Percentiles rank a stretch among this genome's conserved stretches.
These are phyloP conservation scores for Gamarada debralockiae DNA, from an alignment of 495 filamentous ascomycete species.

Conservation along the genomic window DNA sequence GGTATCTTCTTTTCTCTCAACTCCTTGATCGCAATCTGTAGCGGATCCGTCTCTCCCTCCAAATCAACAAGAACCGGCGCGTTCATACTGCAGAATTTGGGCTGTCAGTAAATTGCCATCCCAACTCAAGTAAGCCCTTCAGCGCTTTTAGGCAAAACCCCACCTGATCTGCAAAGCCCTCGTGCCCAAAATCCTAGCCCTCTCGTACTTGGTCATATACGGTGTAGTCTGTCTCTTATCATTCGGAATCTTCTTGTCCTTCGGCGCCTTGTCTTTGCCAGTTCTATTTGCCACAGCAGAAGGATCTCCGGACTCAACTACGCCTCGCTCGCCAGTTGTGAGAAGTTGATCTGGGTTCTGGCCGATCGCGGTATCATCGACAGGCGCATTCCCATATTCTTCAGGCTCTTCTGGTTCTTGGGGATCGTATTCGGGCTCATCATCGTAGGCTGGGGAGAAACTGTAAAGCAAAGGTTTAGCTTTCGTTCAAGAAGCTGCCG, in stretches of 20 bases:
- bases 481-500: neutral
- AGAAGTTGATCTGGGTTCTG: conserved; percentile 36
- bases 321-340: conserved; percentile 46
- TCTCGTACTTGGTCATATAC: conserved; percentile 99
- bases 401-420: conserved; percentile 54
- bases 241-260: conserved; percentile 86
- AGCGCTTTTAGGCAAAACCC: conserved; percentile 19
- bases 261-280: conserved; percentile 50
- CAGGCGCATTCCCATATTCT: conserved; percentile 40
- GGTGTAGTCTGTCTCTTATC: conserved; percentile 90
- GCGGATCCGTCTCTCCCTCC: conserved; percentile 95
- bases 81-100: conserved; percentile 81
- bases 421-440: conserved; percentile 56
- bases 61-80: conserved; percentile 94
- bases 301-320: conserved; percentile 72
- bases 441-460: conserved; percentile 45
- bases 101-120: conserved; percentile 2
- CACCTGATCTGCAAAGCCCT: conserved; percentile 95
- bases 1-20: conserved; percentile 98
- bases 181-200: conserved; percentile 87
- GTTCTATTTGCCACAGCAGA: conserved; percentile 58
- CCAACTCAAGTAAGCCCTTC: neutral
- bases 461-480: conserved; percentile 7
- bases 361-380: conserved; percentile 36
- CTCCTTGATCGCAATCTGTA: conserved; percentile 97